Evolutionary conservation across 805 yeast species (phyloP).

Genomic region (Teunomyces pallodes): DNA sequence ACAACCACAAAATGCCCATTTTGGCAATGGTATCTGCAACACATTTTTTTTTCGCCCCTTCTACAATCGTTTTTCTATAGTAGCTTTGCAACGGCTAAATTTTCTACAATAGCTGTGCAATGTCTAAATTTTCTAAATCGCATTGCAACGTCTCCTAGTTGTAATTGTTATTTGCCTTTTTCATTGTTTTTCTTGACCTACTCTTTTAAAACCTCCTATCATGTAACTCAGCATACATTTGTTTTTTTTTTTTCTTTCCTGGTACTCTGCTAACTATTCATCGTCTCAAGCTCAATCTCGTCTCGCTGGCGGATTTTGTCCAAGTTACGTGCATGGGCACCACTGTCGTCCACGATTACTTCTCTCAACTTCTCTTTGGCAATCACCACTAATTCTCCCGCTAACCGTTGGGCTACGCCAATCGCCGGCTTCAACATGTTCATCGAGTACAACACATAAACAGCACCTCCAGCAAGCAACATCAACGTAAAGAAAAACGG

Average conservation of each 20-base stretch:
- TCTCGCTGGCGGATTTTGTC: neutral
- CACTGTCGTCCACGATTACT: slow-evolving; percentile 50
- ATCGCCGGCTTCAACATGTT: slow-evolving; percentile 77
- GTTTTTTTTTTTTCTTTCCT: too few species aligned
- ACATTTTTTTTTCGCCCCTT: too few species aligned
- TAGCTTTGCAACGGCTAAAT: too few species aligned
- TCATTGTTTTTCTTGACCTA: too few species aligned
- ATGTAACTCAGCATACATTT: neutral
- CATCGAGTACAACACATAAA: slow-evolving; percentile 65
- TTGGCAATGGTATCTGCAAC: too few species aligned
- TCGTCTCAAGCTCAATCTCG: neutral
- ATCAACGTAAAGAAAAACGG: slow-evolving; percentile 74
- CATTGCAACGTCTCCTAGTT: too few species aligned
- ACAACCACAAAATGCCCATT: too few species aligned
- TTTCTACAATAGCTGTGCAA: too few species aligned
- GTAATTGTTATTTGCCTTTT: too few species aligned
- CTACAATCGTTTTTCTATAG: too few species aligned
- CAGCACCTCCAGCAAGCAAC: slow-evolving; percentile 55
- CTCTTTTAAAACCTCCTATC: too few species aligned
- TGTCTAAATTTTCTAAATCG: too few species aligned
- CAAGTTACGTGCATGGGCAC: slow-evolving; percentile 1
- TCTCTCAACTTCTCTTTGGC: slow-evolving; percentile 61
- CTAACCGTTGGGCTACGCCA: slow-evolving; percentile 54
- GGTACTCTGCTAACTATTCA: neutral
- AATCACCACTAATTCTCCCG: slow-evolving; percentile 54